Evolutionary conservation across 495 filamentous ascomycete species (phyloP), one percentile per base, ranked within the genome.

Genomic region (Penicillium roqueforti): DNA sequence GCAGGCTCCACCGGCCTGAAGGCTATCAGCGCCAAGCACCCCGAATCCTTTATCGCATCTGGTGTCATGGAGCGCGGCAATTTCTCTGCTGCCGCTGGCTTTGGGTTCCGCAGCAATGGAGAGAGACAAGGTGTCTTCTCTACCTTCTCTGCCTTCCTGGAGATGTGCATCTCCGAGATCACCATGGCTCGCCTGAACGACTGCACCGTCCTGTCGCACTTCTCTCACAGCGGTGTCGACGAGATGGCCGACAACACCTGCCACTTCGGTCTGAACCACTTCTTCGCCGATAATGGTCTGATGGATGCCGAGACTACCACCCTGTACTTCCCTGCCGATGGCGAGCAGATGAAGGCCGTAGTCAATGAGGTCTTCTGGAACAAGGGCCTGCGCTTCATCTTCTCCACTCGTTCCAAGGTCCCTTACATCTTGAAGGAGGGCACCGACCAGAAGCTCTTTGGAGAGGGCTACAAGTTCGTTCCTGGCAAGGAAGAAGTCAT

Each of bases 161-260:
- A 73, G 51, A 73, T 73, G 70, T 67, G 63, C 43, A 59, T 73
- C 36, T 73, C 70, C 6, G 70, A 73, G 50, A 71, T 73, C 52
- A 73, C 70, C 29, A 73, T 73, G 70, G 70, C 70, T 5, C 68
- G 70, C 9, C 47, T 73, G 55, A 73, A 73, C 64, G 56, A 61
- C 59, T 73, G 70, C 53, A 69, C 60, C 36, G 70, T 73, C 10
- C 57, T 73, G 19, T 69, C 67, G 5, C 70, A 73, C 57, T 73
- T 73, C 58, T 70, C 67, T 1, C 70, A 73, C 60, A 70, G 67
- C 40, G 70, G 70, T 51, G 67, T 73, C 3, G 70, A 73, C 43
- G 70, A 73, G 62, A 73, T 73, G 59, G 70, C 70, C 22, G 70
- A 73, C 53, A 73, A 73, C 59, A 73, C 70, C 28, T 73, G 70